phyloP scores from a whole-genome alignment of 371 early-diverging fungal species.

The Haplosporangium sp. region DNA sequence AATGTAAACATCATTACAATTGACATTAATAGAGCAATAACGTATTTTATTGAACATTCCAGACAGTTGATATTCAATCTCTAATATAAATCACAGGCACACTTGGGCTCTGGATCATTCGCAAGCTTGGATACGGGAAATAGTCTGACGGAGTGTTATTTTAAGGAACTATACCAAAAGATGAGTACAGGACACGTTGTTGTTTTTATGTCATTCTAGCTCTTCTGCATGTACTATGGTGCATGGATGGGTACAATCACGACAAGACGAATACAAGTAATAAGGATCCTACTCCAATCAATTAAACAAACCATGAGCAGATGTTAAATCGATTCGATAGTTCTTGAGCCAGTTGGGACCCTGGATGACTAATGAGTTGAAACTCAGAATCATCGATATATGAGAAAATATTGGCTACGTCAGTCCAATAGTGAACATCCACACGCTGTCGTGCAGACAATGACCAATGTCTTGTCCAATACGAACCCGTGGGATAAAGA shows the following conservation, averaged over 20 bases:
- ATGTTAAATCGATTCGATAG: neutral
- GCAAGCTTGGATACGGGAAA: neutral
- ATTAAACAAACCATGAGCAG: neutral
- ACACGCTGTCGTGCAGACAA: neutral
- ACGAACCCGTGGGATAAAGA: neutral
- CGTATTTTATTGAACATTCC: too few relatives aligned
- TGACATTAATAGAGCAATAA: too few relatives aligned
- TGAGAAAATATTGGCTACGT: neutral
- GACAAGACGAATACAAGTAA: neutral
- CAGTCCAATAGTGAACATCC: neutral
- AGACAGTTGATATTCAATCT: too few relatives aligned
- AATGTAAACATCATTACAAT: too few relatives aligned
- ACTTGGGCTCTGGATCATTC: neutral
- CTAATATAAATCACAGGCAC: neutral
- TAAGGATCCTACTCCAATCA: neutral
- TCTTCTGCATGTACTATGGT: neutral
- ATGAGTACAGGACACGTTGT: neutral
- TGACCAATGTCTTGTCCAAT: conserved; percentile 4
- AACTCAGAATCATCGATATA: neutral
- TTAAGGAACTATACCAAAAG: neutral
- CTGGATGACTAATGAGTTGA: neutral
- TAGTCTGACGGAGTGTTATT: neutral
- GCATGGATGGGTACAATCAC: conserved; percentile 1
- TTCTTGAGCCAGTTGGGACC: neutral
- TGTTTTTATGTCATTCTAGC: neutral